Conservation (phyloP, 306 rosid species). For the Dryas drummondii region DNA sequence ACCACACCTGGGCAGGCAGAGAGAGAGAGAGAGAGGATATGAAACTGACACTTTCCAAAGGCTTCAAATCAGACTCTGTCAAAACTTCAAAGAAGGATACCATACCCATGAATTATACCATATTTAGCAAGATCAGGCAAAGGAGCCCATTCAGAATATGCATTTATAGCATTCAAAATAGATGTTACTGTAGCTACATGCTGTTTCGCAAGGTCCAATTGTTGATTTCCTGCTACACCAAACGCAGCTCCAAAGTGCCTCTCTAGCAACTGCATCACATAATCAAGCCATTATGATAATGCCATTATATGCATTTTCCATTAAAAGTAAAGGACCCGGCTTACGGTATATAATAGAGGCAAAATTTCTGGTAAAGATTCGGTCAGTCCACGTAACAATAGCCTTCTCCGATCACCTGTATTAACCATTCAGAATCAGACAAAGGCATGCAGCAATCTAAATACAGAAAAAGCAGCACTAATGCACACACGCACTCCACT, state of each 20-base stretch:
- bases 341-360: slow-evolving; percentile 74
- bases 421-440: slow-evolving; percentile 29
- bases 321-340: slow-evolving; percentile 29
- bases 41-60: slow-evolving; percentile 20
- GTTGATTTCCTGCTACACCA: slow-evolving; percentile 72
- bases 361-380: slow-evolving; percentile 84
- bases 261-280: slow-evolving; percentile 71
- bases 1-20: slow-evolving; percentile 67
- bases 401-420: slow-evolving; percentile 84
- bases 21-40: slow-evolving; percentile 26
- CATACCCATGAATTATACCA: slow-evolving; percentile 92
- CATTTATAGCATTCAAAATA: slow-evolving; percentile 78
- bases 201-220: slow-evolving; percentile 70
- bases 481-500: background rate
- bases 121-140: slow-evolving; percentile 80
- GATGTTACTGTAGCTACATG: slow-evolving; percentile 80
- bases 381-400: slow-evolving; percentile 85
- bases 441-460: slow-evolving; percentile 26
- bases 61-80: slow-evolving; percentile 21
- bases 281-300: slow-evolving; percentile 31
- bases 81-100: slow-evolving; percentile 32
- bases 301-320: slow-evolving; percentile 13
- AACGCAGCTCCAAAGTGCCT: slow-evolving; percentile 81
- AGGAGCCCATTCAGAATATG: slow-evolving; percentile 99
- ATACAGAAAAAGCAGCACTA: slow-evolving; percentile 18